phyloP scores from a whole-genome alignment of 2,329 filamentous ascomycete species.

The Amphichorda felina region DNA sequence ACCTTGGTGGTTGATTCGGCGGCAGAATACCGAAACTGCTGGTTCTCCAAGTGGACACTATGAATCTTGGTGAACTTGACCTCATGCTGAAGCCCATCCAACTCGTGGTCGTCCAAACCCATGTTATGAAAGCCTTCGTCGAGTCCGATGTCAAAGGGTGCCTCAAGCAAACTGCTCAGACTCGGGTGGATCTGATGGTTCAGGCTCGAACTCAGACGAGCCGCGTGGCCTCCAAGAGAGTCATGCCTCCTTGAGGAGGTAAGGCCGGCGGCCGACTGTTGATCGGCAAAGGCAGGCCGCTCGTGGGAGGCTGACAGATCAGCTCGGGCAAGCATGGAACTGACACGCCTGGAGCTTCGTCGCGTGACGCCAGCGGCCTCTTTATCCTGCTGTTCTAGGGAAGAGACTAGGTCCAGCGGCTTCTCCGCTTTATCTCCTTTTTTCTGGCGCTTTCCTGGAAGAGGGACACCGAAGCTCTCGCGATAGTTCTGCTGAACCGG shows the following conservation, averaged over 20 bases:
- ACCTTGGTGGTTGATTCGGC: slow-evolving; percentile 38
- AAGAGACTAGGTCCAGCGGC: slow-evolving; percentile 51
- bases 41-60: slow-evolving; percentile 50
- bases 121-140: slow-evolving; percentile 64
- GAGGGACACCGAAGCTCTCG: slow-evolving; percentile 61
- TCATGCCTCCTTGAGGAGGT: slow-evolving; percentile 50
- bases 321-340: slow-evolving; percentile 77
- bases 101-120: slow-evolving; percentile 60
- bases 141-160: slow-evolving; percentile 56
- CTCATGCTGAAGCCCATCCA: slow-evolving; percentile 60
- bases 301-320: slow-evolving; percentile 82
- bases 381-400: slow-evolving; percentile 56
- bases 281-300: slow-evolving; percentile 66
- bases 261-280: slow-evolving; percentile 22
- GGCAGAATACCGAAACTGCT: slow-evolving; percentile 47
- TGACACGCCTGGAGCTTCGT: slow-evolving; percentile 65
- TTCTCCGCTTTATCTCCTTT: slow-evolving; percentile 40
- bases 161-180: slow-evolving; percentile 53
- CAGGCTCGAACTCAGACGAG: slow-evolving; percentile 26
- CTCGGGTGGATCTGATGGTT: slow-evolving; percentile 34
- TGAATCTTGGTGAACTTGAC: slow-evolving; percentile 62
- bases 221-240: slow-evolving; percentile 45
- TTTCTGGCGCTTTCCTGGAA: slow-evolving; percentile 39
- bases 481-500: slow-evolving; percentile 59
- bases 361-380: slow-evolving; percentile 38